Evolutionary conservation across 495 filamentous ascomycete species (phyloP).

Genomic region (Evernia prunastri): DNA sequence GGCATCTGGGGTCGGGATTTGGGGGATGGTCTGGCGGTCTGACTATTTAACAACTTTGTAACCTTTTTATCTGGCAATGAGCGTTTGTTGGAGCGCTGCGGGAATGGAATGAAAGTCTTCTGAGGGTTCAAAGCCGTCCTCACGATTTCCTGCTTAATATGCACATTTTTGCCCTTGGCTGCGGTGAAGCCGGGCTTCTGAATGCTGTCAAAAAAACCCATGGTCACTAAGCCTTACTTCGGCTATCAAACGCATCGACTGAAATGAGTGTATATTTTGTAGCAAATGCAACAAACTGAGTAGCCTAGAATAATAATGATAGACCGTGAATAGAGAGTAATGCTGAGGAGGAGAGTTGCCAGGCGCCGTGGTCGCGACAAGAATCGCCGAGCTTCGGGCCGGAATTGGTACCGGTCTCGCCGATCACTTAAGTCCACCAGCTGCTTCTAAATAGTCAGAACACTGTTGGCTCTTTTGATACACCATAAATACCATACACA

Average conservation of each 20-base stretch:
- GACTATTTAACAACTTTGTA: conserved; percentile 33
- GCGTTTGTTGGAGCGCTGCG: conserved; percentile 2
- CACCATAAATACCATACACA: neutral
- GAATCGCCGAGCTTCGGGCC: neutral
- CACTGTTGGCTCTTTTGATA: neutral
- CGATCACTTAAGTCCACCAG: neutral
- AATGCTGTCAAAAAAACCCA: conserved; percentile 53
- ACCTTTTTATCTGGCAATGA: conserved; percentile 24
- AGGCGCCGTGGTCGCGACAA: neutral
- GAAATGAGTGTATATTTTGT: neutral
- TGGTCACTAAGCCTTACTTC: conserved; percentile 18
- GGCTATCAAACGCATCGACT: conserved; percentile 1
- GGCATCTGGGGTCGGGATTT: conserved; percentile 34
- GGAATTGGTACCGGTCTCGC: neutral
- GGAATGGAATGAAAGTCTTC: conserved; percentile 20
- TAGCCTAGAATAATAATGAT: neutral
- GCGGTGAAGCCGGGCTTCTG: conserved; percentile 48
- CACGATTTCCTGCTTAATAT: conserved; percentile 45
- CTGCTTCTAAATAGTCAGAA: neutral
- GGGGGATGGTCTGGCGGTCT: conserved; percentile 31
- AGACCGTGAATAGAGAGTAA: neutral
- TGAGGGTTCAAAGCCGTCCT: conserved; percentile 32
- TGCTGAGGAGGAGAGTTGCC: neutral
- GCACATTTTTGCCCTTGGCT: conserved; percentile 44
- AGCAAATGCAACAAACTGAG: conserved; percentile 6